Evolutionary conservation across 2,329 filamentous ascomycete species (phyloP).

Genomic region (Tolypocladium tropicale): DNA sequence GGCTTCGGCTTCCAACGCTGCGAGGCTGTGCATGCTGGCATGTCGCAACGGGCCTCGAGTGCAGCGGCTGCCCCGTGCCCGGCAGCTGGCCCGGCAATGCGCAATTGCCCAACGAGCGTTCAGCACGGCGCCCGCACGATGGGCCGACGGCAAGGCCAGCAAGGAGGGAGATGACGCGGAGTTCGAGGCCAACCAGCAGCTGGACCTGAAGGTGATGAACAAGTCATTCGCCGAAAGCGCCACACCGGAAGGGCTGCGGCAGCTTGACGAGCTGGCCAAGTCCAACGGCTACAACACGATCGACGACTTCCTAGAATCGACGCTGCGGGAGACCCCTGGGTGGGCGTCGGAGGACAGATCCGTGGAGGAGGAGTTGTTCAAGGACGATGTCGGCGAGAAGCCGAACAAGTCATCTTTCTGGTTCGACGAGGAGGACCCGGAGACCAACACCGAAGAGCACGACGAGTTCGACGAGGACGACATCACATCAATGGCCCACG

Average conservation of each 20-base stretch:
- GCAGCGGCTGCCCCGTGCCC: conserved; percentile 11
- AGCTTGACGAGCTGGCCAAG: conserved; percentile 25
- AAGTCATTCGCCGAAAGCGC: conserved; percentile 17
- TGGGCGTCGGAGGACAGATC: conserved; percentile 20
- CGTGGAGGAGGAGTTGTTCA: conserved; percentile 19
- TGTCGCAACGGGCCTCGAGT: conserved; percentile 19
- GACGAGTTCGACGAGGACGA: conserved; percentile 70
- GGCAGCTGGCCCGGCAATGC: conserved; percentile 13
- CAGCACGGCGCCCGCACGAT: conserved; percentile 18
- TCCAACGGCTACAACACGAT: conserved; percentile 20
- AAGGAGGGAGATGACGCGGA: conserved; percentile 11
- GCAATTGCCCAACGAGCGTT: conserved; percentile 16
- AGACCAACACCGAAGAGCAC: conserved; percentile 39
- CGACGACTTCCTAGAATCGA: conserved; percentile 19
- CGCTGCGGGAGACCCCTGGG: conserved; percentile 16
- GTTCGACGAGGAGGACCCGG: conserved; percentile 38
- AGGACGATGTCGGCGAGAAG: conserved; percentile 19
- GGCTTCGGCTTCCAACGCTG: conserved; percentile 27
- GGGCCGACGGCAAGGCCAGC: background rate
- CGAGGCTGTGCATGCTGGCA: conserved; percentile 23
- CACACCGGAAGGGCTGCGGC: conserved; percentile 20
- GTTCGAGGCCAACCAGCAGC: conserved; percentile 8
- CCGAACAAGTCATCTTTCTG: conserved; percentile 32
- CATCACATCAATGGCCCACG: conserved; percentile 73
- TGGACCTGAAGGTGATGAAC: conserved; percentile 21